phyloP scores from a whole-genome alignment of 768 basidiomycete genomes.

The Rhodocollybia butyracea region DNA sequence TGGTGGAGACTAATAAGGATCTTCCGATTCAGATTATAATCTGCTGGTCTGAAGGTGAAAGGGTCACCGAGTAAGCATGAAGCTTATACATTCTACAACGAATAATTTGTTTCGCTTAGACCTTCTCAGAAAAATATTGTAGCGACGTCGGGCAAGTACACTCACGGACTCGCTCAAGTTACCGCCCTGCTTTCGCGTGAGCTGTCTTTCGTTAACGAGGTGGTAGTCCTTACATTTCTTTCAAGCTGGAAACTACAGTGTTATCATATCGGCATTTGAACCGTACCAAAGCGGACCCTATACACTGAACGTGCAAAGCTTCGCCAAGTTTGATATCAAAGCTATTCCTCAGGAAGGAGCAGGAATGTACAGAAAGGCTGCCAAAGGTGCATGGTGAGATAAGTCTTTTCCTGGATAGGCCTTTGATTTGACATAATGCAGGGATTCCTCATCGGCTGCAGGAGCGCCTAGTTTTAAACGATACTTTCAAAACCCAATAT shows the following conservation, averaged over 20 bases:
- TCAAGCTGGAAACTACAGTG: conserved; percentile 74
- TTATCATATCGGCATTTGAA: conserved; percentile 85
- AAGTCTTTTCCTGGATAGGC: background rate
- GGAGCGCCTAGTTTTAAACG: conserved; percentile 65
- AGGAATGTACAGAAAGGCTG: conserved; percentile 75
- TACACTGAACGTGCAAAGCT: conserved; percentile 60
- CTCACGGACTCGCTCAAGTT: conserved; percentile 66
- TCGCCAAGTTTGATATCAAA: conserved; percentile 55
- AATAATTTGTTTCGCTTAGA: conserved; percentile 24
- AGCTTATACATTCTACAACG: background rate
- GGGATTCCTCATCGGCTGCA: conserved; percentile 56
- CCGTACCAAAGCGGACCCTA: conserved; percentile 66
- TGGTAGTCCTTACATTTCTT: background rate
- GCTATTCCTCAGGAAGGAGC: conserved; percentile 84
- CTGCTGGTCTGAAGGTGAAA: conserved; percentile 72
- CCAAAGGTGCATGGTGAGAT: conserved; percentile 73
- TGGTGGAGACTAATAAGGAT: conserved; percentile 56
- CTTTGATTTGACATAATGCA: conserved; percentile 20
- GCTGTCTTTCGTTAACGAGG: conserved; percentile 10
- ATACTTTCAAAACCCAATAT: conserved; percentile 70
- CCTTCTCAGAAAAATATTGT: conserved; percentile 66
- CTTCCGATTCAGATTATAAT: conserved; percentile 70
- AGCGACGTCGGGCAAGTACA: conserved; percentile 77
- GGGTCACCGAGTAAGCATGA: conserved; percentile 69
- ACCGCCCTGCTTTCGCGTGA: conserved; percentile 53